Evolutionary conservation across 345 rosid species (phyloP), one percentile per base, ranked within the genome.

Genomic region (Erysimum cheiranthoides): DNA sequence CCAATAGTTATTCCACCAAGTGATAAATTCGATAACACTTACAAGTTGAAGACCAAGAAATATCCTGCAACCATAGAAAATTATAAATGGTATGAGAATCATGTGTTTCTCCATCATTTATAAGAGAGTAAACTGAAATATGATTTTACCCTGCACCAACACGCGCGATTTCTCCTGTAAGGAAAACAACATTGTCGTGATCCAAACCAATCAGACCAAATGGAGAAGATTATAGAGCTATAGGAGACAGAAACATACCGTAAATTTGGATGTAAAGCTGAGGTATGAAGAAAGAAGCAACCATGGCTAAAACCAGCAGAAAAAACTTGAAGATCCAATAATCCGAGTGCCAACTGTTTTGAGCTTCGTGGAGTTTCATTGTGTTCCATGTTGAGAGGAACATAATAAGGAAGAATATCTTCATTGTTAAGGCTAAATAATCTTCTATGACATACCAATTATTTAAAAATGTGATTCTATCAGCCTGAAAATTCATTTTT

Each of bases 1-100:
- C 94, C 97, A 89, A 68, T 87, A 87, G 62, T 83, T 82, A 64
- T 93, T 91, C 98, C 97, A 93, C 97, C 96, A 93, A 60, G 82
- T 83, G 16, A 88, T 91, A 68, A 93, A 93, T 82, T 93, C 93
- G 21, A 86, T 88, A 6, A 93, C 86, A 36, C 97, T 91, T 43
- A 93, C 71, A 32, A 93, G 97, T 79, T 93, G 98, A 70, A 93
- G 96, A 54, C 84, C 80, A 35, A 93, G 93, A 83, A 89, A 93
- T 27, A 91, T 75, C 79, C 97, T 93, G 73, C 27, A 71, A 72
- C 18, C 49, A 38, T 18, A 52, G 27, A 21, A 21, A 21, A 21
- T 1, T 21, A 21, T 21, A 40, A 31, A 56, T 4, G 28, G 21
- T 52, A 30, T 39, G 60, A 49, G 25, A 61, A 40, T 6, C 30